Base-by-base conservation (phyloP, 345 rosid species). In the Passiflora organensis region DNA sequence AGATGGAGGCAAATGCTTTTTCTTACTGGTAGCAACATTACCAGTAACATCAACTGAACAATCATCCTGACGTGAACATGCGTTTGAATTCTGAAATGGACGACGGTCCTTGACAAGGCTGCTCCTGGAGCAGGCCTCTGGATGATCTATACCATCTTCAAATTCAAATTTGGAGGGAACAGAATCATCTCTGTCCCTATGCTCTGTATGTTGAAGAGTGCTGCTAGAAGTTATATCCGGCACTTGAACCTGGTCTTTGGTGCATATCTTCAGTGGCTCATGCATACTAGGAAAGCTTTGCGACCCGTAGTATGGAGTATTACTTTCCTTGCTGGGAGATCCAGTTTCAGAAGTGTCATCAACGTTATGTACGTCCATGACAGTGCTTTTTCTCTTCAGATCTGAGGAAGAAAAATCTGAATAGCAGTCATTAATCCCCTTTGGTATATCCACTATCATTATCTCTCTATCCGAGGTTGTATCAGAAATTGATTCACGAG, bases 71-170 rank as follows among this genome's bases (percentile, higher is more conserved):
- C 58, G 41, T 34, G 39, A 21, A 28, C 32, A 54, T 44, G 67
- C 55, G 62, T 53, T 48, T n/a, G 53, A 62, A 56, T 52, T 56
- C 64, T 54, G 16, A 53, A 62, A 36, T 57, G 44, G 48, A 53
- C 42, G 49, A 52, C 21, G 44, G 49, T 62, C 67, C 17, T 63
- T 43, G 22, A 59, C 46, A 67, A 71, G 59, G 62, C 43, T 67
- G 58, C 43, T 56, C 50, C n/a, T 63, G 57, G 58, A 43, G 32
- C 50, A 58, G 44, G 61, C 59, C 59, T 74, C 76, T 47, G 37
- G 17, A 60, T 51, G 68, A 61, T 62, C 56, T 51, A 38, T 20
- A 60, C 38, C 67, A 63, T 63, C 80, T 47, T 62, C 61, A 43
- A 38, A 43, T 59, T 51, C 60, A 62, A 74, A 69, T 62, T 71